Evolutionary conservation across 305 asterid species (phyloP).

Genomic region (Stenogyne calaminthoides): DNA sequence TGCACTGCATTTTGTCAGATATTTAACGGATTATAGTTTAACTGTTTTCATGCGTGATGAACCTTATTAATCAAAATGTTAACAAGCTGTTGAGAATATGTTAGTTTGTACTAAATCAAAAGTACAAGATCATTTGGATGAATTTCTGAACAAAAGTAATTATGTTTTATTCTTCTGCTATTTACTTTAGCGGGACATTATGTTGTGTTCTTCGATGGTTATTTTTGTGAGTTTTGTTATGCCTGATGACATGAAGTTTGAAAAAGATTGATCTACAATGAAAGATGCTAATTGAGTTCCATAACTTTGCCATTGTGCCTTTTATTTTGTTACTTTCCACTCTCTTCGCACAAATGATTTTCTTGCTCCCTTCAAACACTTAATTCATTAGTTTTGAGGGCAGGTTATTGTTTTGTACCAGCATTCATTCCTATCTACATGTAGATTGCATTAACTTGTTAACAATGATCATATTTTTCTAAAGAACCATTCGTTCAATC

Average conservation of each 20-base stretch:
- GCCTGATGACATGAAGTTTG: not conserved
- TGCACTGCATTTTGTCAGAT: not conserved
- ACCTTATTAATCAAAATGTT: constrained; percentile 3
- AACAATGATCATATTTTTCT: not conserved
- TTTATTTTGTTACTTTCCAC: not conserved
- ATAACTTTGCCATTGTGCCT: not conserved
- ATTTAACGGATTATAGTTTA: not conserved
- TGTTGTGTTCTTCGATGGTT: not conserved
- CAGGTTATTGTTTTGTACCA: not conserved
- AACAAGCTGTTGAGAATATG: not conserved
- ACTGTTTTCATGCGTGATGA: not conserved
- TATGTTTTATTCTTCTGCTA: not conserved
- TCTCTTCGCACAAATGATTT: not conserved
- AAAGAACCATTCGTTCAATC: not conserved
- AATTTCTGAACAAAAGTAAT: not conserved
- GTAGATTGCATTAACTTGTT: constrained; percentile 5
- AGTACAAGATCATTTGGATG: not conserved
- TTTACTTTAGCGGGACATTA: not conserved
- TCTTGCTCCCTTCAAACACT: not conserved
- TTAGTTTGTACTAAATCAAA: not conserved
- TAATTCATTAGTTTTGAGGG: not conserved
- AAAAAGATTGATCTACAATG: constrained; percentile 12
- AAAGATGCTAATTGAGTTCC: not conserved
- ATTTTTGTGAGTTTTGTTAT: constrained; percentile 2
- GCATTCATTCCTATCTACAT: not conserved